Base-by-base conservation (phyloP, 108 stramenopile species). In the Stephanodiscus minutulus region DNA sequence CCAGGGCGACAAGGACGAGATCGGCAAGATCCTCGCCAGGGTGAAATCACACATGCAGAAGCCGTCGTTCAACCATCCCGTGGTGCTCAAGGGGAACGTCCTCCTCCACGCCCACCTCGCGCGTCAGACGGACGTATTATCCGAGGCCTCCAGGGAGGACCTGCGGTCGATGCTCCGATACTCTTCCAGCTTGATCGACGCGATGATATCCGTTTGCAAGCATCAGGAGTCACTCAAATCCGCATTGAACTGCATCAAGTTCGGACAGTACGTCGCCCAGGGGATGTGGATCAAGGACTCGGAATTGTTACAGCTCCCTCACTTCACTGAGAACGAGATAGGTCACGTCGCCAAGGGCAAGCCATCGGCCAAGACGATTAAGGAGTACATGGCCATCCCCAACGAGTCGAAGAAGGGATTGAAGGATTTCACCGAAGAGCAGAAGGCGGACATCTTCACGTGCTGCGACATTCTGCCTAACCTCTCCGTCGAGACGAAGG, bases 161-260 rank as follows among this genome's bases (percentile, higher is more conserved):
- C 80, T 97, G 72, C 83, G 91, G 55, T 83, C 75, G 60, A 97
- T 99, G 95, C 84, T 99, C 33, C 71, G 81, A 29, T 49, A 73
- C 36, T 86, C 96, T 27, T 89, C 82, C 17, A 79, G 89, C 49
- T 79, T 99, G 28, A 85, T 97, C 50, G 97, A 99, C 83, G 98
- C 96, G 64, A 97, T 99, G 96, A 89, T 99, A 73, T 92, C 93
- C 33, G 91, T 98, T 15, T 91, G 93, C 68, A 88, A 96, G 72
- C 88, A 91, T 70, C 91, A 90, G 66, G 94, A 95, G 71, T 89
- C 86, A 68, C 69, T 97, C 12, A 69, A 85, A 56, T 88, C 98
- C 5, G 92, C 96, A 25, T 61, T 90, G 41, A 87, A 85, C 64
- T 94, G 94, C 62, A 92, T 99, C 72, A 83, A 90, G 61, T 97